Percentiles rank a stretch among this genome's conserved stretches.
Conservation (phyloP, 2,329 filamentous ascomycete genomes). For the Calonectria pseudoturangicola region DNA sequence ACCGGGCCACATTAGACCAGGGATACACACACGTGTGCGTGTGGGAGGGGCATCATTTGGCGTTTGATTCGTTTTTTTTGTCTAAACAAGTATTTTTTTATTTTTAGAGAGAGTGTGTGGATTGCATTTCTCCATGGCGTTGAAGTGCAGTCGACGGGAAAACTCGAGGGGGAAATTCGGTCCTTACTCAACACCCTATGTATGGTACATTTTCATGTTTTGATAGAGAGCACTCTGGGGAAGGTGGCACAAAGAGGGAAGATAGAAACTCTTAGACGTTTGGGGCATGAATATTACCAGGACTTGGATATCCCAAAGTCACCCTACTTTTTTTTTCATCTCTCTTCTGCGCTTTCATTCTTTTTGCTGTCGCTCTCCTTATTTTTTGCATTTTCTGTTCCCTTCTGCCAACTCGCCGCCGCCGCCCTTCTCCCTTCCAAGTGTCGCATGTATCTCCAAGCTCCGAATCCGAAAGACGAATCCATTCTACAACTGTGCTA, state of each 20-base stretch:
- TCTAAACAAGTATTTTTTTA: constrained; percentile 35
- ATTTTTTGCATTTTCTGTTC: constrained; percentile 30
- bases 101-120: constrained; percentile 33
- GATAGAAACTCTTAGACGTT: constrained; percentile 1
- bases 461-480: constrained; percentile 40
- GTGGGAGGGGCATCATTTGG: constrained; percentile 46
- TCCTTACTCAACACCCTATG: constrained; percentile 23
- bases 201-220: constrained; percentile 22
- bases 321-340: constrained; percentile 14
- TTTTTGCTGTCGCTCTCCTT: neutral
- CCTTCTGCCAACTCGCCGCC: neutral
- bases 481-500: constrained; percentile 55
- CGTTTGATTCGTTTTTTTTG: constrained; percentile 46
- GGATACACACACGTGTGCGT: neutral
- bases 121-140: constrained; percentile 51
- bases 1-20: constrained; percentile 49
- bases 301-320: constrained; percentile 28
- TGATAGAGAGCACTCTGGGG: constrained; percentile 27
- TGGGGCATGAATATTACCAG: constrained; percentile 26
- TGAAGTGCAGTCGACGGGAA: constrained; percentile 35
- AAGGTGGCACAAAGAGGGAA: neutral
- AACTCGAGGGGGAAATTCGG: constrained; percentile 23
- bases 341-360: neutral
- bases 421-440: neutral
- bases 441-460: constrained; percentile 11